Conservation (phyloP, 2,329 filamentous ascomycete genomes). For the Ophiocordyceps camponoti-leonardi region DNA sequence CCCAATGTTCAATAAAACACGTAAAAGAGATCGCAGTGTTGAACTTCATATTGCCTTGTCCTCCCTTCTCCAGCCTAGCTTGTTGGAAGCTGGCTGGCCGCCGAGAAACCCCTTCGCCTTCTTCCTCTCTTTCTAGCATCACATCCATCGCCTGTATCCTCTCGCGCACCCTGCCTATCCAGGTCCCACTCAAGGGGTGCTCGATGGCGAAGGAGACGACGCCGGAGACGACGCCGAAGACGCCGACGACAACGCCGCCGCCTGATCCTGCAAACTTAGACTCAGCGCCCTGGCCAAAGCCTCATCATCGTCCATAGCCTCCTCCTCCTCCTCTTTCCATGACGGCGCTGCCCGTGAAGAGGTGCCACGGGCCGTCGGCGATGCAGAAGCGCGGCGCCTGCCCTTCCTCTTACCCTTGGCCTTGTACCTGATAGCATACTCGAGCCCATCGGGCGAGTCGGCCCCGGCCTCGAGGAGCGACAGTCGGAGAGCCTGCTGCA, state of each 20-base stretch:
- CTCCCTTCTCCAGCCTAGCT: background rate
- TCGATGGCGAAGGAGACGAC: background rate
- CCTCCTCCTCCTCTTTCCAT: background rate
- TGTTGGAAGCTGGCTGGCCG: background rate
- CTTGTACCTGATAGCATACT: conserved; percentile 33
- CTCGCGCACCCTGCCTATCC: background rate
- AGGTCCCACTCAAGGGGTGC: conserved; percentile 9
- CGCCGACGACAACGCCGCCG: no score
- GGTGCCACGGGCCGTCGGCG: conserved; percentile 13
- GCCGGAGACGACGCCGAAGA: no score
- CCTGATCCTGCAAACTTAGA: conserved; percentile 40
- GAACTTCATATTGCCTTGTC: background rate
- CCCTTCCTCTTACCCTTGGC: conserved; percentile 21
- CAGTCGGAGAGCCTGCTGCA: conserved; percentile 45
- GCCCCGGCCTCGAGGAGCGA: conserved; percentile 37
- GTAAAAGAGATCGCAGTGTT: background rate
- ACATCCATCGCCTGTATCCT: background rate
- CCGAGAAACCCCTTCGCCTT: background rate
- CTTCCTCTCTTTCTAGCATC: background rate
- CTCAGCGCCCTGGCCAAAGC: conserved; percentile 43
- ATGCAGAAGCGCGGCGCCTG: conserved; percentile 17
- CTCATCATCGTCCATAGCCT: conserved; percentile 22
- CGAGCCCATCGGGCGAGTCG: conserved; percentile 29
- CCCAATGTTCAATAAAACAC: no score
- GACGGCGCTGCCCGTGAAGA: no score